phyloP scores from a whole-genome alignment of 2,329 filamentous ascomycete species.

The Trichoderma breve region DNA sequence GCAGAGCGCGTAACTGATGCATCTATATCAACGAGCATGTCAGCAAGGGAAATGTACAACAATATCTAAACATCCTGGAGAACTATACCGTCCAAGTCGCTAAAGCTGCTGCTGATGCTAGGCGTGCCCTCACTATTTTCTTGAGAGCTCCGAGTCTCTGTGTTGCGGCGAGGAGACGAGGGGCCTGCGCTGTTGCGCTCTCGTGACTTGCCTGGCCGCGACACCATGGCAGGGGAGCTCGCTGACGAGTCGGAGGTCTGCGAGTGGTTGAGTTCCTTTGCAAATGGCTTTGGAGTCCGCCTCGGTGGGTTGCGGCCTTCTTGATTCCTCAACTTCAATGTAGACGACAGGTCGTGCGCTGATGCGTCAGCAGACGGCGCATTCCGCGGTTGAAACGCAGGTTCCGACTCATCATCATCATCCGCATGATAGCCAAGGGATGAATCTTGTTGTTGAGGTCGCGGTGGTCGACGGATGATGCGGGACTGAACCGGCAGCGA shows the following conservation, averaged over 20 bases:
- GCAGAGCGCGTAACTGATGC: constrained; percentile 78
- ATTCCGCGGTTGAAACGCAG: constrained; percentile 53
- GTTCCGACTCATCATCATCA: constrained; percentile 57
- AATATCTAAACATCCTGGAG: not conserved
- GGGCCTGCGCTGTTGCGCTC: constrained; percentile 43
- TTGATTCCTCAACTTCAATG: constrained; percentile 41
- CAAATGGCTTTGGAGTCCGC: constrained; percentile 31
- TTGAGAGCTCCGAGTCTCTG: constrained; percentile 49
- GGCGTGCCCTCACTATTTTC: constrained; percentile 72
- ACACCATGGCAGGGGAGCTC: constrained; percentile 48
- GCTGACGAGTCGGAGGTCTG: constrained; percentile 64
- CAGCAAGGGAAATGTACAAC: not conserved
- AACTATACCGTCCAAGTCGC: constrained; percentile 70
- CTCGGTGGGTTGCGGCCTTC: constrained; percentile 37
- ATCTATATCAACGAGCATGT: constrained; percentile 47
- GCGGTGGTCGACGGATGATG: constrained; percentile 59
- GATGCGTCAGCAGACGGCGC: constrained; percentile 34
- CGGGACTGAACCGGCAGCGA: constrained; percentile 57
- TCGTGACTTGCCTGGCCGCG: constrained; percentile 31
- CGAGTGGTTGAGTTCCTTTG: constrained; percentile 44
- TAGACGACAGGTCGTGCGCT: constrained; percentile 51
- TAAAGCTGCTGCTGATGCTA: constrained; percentile 83
- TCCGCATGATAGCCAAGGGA: constrained; percentile 43
- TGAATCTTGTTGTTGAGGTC: constrained; percentile 44
- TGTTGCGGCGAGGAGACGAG: constrained; percentile 57